These are phyloP conservation scores for Phoma sp. DNA, from an alignment of 2,329 filamentous ascomycete species.

Conservation along the genomic window DNA sequence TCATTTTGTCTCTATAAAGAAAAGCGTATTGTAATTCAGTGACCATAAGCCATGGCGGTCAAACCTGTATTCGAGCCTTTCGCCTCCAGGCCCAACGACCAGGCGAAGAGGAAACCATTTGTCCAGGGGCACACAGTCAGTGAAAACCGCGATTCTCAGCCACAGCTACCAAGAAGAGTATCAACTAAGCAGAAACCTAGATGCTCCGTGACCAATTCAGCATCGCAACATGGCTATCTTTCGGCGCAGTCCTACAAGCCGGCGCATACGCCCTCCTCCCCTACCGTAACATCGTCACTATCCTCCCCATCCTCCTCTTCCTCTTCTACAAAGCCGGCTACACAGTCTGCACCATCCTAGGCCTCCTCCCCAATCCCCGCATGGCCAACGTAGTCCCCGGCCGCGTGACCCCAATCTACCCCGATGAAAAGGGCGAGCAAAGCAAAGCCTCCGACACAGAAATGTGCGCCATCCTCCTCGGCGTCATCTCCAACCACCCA, in stretches of 20 bases:
- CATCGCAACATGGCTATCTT: conserved; percentile 14
- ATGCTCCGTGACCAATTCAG: conserved; percentile 14
- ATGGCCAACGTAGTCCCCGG: conserved; percentile 8
- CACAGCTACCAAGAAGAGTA: background rate
- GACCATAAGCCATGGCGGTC: background rate
- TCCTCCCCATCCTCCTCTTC: conserved; percentile 15
- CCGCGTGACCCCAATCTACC: conserved; percentile 6
- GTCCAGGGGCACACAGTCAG: background rate
- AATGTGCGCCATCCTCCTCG: conserved; percentile 18
- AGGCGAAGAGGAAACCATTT: background rate
- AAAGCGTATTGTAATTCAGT: too few relatives aligned
- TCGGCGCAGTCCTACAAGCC: conserved; percentile 14
- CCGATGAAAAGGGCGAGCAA: conserved; percentile 7
- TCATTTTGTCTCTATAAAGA: too few relatives aligned
- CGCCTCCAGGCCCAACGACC: background rate
- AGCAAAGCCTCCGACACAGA: background rate
- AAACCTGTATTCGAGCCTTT: background rate
- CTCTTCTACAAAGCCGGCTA: conserved; percentile 11
- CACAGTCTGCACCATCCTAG: background rate
- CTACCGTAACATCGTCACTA: conserved; percentile 18
- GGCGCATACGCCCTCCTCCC: conserved; percentile 6
- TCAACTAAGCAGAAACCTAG: background rate
- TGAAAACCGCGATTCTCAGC: background rate
- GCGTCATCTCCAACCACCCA: conserved; percentile 13
- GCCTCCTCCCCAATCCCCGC: background rate